Conservation (phyloP, 345 rosid species). For the Dimocarpus longan region DNA sequence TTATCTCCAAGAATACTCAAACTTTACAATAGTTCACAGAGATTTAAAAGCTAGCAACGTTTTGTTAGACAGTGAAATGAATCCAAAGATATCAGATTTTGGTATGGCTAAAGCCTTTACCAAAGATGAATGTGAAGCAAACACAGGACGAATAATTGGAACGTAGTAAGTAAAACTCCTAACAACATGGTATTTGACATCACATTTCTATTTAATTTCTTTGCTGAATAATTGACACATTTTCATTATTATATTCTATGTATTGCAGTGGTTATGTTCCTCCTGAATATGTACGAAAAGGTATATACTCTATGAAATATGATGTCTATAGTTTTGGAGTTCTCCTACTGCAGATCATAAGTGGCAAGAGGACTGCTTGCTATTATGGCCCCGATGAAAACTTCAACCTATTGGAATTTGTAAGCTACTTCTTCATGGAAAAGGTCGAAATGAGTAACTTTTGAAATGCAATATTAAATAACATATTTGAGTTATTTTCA, state of each 20-base stretch:
- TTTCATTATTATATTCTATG: not conserved
- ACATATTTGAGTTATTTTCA: no score
- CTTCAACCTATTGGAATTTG: no score
- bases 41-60: slow-evolving; percentile 47
- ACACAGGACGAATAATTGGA: slow-evolving; percentile 41
- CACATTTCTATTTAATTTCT: not conserved
- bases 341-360: no score
- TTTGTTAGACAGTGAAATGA: no score
- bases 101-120: slow-evolving; percentile 44
- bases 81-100: slow-evolving; percentile 49
- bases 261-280: no score
- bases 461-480: no score
- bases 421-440: no score
- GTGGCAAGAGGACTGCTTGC: no score
- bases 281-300: not conserved
- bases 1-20: slow-evolving; percentile 56
- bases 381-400: no score
- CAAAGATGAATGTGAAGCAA: slow-evolving; percentile 39
- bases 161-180: slow-evolving; percentile 35
- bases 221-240: not conserved
- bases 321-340: no score
- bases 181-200: not conserved
- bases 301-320: no score
- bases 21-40: slow-evolving; percentile 45
- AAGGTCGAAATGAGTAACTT: no score